Base-by-base conservation (phyloP, 306 rosid species). In the Prosopis cineraria region DNA sequence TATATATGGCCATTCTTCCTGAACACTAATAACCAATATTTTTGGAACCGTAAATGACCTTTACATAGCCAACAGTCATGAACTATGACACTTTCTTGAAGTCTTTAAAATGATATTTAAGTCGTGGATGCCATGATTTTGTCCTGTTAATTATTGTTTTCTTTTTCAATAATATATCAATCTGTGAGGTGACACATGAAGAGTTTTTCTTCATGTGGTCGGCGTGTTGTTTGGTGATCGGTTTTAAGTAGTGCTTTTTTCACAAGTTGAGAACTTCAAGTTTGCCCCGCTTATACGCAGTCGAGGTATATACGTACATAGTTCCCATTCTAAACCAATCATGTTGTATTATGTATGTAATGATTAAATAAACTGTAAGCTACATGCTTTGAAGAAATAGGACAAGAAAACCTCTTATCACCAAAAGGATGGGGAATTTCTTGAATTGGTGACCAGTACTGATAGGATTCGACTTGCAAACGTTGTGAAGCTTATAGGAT, bases 331-430 rank as follows among this genome's bases (percentile, higher is more conserved):
- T 73, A 67, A 68, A 56, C 39, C 50, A 41, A 44, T 82, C 68
- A 70, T 68, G 30, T 64, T 31, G 10, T 63, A 8, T 72, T 82
- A 14, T 36, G 34, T 84, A 14, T 79, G 72, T 68, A 37, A 29
- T 39, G 52, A 50, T 50, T 70, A 83, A 80, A 55, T 73, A 78
- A 68, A 72, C 73, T 79, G 81, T 66, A 59, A 94, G 98, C 81
- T 90, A 73, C 92, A 89, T 79, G 98, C 97, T 27, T 91, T 92
- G 74, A 94, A 94, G 87, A 94, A 94, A 83, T 85, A 92, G 79
- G 95, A 90, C 80, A 87, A 84, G 82, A 89, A 84, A 81, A 90
- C 75, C 77, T 85, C 88, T 50, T 87, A 82, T 77, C 87, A 80
- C 79, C 98, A 89, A 70, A 87, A 90, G 80, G 95, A 90, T 37